Evolutionary conservation across 768 basidiomycete genomes (phyloP).

Genomic region (Exidia glandulosa): DNA sequence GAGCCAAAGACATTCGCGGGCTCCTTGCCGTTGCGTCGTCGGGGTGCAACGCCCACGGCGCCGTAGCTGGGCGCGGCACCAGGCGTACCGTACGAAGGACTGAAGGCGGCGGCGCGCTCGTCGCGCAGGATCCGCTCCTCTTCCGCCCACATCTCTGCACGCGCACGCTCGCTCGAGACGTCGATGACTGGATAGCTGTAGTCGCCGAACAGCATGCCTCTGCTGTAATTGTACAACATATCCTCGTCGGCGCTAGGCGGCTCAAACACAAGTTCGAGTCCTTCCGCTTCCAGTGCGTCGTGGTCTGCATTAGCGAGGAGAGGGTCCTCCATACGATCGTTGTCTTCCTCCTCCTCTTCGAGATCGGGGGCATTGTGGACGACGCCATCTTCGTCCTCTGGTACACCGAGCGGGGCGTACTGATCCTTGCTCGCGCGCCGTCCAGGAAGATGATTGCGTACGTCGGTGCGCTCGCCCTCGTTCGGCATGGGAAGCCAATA

Average conservation of each 20-base stretch:
- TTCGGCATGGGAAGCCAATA: conserved; percentile 86
- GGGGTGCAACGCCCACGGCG: conserved; percentile 24
- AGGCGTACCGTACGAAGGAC: conserved; percentile 22
- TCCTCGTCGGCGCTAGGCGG: conserved; percentile 65
- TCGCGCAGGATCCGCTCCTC: conserved; percentile 76
- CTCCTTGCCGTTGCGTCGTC: neutral
- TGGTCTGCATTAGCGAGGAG: conserved; percentile 10
- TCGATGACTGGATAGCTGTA: conserved; percentile 87
- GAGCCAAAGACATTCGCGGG: too few species aligned
- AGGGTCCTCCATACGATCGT: conserved; percentile 6
- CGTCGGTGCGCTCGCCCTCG: conserved; percentile 11
- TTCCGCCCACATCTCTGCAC: conserved; percentile 61
- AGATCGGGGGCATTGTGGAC: conserved; percentile 56
- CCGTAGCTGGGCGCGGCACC: conserved; percentile 37
- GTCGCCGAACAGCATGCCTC: conserved; percentile 77
- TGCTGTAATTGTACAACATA: conserved; percentile 61
- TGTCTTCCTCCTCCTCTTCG: conserved; percentile 16
- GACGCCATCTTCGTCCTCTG: conserved; percentile 37
- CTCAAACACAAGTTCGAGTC: conserved; percentile 56
- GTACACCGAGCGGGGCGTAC: conserved; percentile 9
- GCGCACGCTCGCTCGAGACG: conserved; percentile 66
- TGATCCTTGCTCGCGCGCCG: conserved; percentile 20
- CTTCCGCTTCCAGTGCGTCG: conserved; percentile 17
- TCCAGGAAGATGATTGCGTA: conserved; percentile 13
- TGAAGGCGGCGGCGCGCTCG: conserved; percentile 63